Conservation (phyloP, 169 alveolate species). For the Pseudocohnilembus persalinus region DNA sequence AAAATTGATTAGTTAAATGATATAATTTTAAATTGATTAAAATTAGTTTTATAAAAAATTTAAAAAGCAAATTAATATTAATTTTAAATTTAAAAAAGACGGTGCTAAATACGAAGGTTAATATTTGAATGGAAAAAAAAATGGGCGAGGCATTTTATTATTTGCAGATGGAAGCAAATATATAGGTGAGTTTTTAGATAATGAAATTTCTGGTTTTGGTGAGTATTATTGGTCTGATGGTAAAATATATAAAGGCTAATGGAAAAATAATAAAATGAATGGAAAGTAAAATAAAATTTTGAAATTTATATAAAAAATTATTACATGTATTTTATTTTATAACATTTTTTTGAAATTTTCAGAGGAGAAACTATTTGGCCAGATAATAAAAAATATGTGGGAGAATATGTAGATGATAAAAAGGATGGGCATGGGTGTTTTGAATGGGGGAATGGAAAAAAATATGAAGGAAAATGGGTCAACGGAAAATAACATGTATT, state of each 20-base stretch:
- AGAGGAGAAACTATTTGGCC: constrained; percentile 51
- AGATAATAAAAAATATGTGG: constrained; percentile 41
- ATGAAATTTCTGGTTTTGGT: constrained; percentile 64
- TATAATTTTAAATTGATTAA: no score
- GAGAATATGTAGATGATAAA: constrained; percentile 44
- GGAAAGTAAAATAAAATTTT: constrained; percentile 45
- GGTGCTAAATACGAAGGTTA: constrained; percentile 77
- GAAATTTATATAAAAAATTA: neutral
- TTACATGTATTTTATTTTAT: constrained; percentile 6
- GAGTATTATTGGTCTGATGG: constrained; percentile 70
- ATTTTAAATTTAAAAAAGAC: no score
- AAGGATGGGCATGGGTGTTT: constrained; percentile 52
- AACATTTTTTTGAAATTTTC: constrained; percentile 18
- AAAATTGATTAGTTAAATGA: no score
- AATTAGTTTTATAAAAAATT: no score
- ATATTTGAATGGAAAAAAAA: constrained; percentile 70
- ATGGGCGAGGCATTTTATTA: constrained; percentile 53
- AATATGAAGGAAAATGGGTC: constrained; percentile 46
- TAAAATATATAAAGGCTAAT: constrained; percentile 59
- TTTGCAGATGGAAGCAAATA: constrained; percentile 66
- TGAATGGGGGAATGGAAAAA: constrained; percentile 42
- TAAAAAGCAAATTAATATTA: no score
- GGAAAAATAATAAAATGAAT: constrained; percentile 74
- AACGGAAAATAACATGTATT: constrained; percentile 47
- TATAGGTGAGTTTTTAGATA: constrained; percentile 57